A percentile compares a stretch with the other conserved stretches of the same genome.
Evolutionary conservation across 2,329 filamentous ascomycete genomes (phyloP).

Genomic region (Arthrobotrys iridis): DNA sequence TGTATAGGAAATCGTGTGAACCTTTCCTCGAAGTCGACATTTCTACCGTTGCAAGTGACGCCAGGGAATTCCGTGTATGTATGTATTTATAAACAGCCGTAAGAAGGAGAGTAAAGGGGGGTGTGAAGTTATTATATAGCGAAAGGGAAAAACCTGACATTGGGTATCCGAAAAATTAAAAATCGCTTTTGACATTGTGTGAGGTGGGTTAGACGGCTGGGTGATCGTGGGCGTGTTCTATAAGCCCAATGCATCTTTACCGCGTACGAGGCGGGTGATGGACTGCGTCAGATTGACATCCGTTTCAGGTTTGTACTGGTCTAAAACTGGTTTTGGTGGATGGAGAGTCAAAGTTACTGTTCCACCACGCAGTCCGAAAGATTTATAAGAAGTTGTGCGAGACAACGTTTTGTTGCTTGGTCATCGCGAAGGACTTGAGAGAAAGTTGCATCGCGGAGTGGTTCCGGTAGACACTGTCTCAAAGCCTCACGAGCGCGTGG

Average conservation of each 20-base stretch:
- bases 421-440: constrained; percentile 95
- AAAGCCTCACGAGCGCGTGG: constrained; percentile 93
- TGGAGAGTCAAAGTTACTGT: constrained; percentile 16
- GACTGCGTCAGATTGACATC: background rate
- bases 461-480: constrained; percentile 93
- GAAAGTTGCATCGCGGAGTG: constrained; percentile 98
- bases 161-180: constrained; percentile 5
- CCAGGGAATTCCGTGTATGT: constrained; percentile 34
- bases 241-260: background rate
- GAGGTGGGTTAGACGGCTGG: background rate
- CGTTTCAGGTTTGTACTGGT: background rate
- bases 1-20: background rate
- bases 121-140: background rate
- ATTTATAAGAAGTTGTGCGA: constrained; percentile 96
- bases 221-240: background rate
- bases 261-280: background rate
- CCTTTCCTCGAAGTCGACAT: constrained; percentile 19
- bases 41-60: constrained; percentile 33
- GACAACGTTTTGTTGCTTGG: constrained; percentile 94
- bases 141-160: constrained; percentile 7
- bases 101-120: constrained; percentile 11
- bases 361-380: constrained; percentile 86
- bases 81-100: background rate
- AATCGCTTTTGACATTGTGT: constrained; percentile 14
- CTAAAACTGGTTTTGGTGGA: background rate